phyloP scores from a whole-genome alignment of 1,139 yeast genomes.

The Taphrina flavorubra region DNA sequence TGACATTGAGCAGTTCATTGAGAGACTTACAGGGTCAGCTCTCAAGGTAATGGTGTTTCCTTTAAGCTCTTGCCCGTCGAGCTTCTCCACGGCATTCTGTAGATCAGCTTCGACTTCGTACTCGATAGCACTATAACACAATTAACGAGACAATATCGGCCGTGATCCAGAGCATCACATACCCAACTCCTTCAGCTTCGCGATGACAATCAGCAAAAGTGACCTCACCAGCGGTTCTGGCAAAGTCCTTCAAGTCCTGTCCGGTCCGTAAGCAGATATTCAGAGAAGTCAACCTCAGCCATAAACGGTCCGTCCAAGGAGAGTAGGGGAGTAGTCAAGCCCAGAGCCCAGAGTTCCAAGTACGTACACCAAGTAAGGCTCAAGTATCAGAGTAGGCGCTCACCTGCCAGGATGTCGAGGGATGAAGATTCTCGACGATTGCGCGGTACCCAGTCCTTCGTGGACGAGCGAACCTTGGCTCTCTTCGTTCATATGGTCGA shows the following conservation, averaged over 20 bases:
- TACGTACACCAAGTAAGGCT: slow-evolving; percentile 35
- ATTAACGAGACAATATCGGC: not conserved
- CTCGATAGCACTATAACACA: slow-evolving; percentile 47
- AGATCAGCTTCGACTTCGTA: slow-evolving; percentile 48
- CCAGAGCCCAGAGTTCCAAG: slow-evolving; percentile 34
- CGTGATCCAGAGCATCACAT: slow-evolving; percentile 23
- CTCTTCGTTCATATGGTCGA: slow-evolving; percentile 44
- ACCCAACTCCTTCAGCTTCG: slow-evolving; percentile 48
- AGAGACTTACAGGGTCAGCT: slow-evolving; percentile 47
- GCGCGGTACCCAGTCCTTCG: slow-evolving; percentile 48
- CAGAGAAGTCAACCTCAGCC: slow-evolving; percentile 5
- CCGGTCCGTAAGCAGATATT: slow-evolving; percentile 42
- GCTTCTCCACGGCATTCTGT: slow-evolving; percentile 47
- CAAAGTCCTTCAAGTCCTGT: slow-evolving; percentile 48
- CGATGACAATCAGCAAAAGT: slow-evolving; percentile 47
- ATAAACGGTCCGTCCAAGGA: slow-evolving; percentile 26
- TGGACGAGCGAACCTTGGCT: slow-evolving; percentile 47
- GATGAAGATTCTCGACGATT: slow-evolving; percentile 48
- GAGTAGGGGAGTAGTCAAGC: slow-evolving; percentile 16
- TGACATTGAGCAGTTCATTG: not conserved
- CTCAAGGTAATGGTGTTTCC: slow-evolving; percentile 47
- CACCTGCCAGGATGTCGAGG: slow-evolving; percentile 50
- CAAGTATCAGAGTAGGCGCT: slow-evolving; percentile 44
- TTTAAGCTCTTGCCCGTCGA: slow-evolving; percentile 47
- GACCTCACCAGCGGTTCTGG: slow-evolving; percentile 47